Evolutionary conservation across 805 yeast species (phyloP).

Genomic region (Yamadazyma sp.): DNA sequence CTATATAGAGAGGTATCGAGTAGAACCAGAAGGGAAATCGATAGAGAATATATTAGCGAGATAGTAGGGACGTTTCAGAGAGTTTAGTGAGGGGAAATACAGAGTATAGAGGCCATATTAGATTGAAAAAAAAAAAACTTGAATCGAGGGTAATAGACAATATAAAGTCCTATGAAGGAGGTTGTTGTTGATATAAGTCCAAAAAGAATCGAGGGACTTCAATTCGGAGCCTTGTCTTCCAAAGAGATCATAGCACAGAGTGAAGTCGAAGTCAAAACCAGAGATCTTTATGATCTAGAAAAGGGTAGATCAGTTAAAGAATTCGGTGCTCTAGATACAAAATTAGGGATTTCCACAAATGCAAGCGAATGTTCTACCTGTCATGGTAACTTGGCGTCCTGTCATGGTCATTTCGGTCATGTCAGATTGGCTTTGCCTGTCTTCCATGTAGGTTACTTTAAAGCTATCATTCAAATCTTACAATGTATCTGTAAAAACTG

Average conservation of each 20-base stretch:
- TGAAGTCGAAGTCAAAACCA: slow-evolving; percentile 87
- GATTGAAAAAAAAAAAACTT: too few relatives aligned
- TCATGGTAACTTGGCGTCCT: slow-evolving; percentile 84
- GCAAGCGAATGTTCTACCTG: slow-evolving; percentile 87
- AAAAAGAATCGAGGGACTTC: slow-evolving; percentile 83
- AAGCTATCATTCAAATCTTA: slow-evolving; percentile 79
- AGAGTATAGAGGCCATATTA: too few relatives aligned
- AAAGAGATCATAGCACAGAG: slow-evolving; percentile 89
- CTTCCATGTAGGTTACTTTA: slow-evolving; percentile 96
- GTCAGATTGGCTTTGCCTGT: slow-evolving; percentile 91
- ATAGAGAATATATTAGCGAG: too few relatives aligned
- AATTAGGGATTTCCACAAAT: slow-evolving; percentile 92
- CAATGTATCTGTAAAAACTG: slow-evolving; percentile 92
- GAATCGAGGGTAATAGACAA: too few relatives aligned
- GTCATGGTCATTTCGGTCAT: slow-evolving; percentile 99
- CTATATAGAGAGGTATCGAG: too few relatives aligned
- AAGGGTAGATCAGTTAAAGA: slow-evolving; percentile 79
- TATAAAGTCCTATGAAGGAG: too few relatives aligned
- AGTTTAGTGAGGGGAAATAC: too few relatives aligned
- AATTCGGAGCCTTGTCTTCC: slow-evolving; percentile 91
- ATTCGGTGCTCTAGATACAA: slow-evolving; percentile 86
- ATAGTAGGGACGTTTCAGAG: too few relatives aligned
- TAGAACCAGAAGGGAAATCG: too few relatives aligned
- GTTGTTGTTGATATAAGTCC: slow-evolving; percentile 78
- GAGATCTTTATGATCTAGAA: slow-evolving; percentile 89